These are phyloP conservation scores for Malassezia dermatis DNA, from an alignment of 1,284 basidiomycete genomes.

Conservation along the genomic window DNA sequence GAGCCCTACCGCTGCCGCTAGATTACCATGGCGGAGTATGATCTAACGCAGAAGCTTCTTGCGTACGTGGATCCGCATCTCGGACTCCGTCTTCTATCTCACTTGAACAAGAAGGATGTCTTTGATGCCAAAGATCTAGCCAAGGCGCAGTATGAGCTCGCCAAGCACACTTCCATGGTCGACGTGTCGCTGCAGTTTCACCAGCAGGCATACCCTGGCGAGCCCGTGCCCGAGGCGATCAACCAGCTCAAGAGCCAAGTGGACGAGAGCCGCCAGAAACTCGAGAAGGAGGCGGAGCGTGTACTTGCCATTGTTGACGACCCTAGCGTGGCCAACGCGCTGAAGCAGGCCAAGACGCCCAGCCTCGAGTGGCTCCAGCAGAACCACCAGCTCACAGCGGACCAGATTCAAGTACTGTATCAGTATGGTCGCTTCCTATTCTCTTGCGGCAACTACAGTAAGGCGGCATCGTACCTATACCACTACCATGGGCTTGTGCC, in stretches of 20 bases:
- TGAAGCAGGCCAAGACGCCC: conserved; percentile 89
- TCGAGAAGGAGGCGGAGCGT: conserved; percentile 78
- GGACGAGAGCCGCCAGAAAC: conserved; percentile 67
- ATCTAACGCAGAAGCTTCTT: conserved; percentile 57
- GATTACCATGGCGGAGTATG: conserved; percentile 53
- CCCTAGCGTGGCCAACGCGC: conserved; percentile 70
- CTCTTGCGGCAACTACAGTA: conserved; percentile 89
- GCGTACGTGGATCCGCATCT: conserved; percentile 89
- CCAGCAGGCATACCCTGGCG: conserved; percentile 62
- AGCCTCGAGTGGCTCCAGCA: conserved; percentile 88
- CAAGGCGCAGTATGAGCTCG: conserved; percentile 86
- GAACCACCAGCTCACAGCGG: conserved; percentile 81
- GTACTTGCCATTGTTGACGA: conserved; percentile 94
- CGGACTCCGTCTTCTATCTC: conserved; percentile 77
- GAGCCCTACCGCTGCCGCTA: background rate
- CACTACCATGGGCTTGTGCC: conserved; percentile 96
- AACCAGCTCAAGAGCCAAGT: conserved; percentile 54
- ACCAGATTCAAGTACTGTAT: conserved; percentile 91
- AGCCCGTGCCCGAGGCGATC: conserved; percentile 47
- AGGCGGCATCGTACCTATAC: conserved; percentile 92
- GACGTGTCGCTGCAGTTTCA: conserved; percentile 60
- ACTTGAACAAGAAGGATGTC: conserved; percentile 59
- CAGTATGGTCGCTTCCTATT: conserved; percentile 98
- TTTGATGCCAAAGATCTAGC: conserved; percentile 68
- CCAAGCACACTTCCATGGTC: conserved; percentile 60